Base-by-base conservation (phyloP, 1,139 yeast species). In the Yamadazyma atlantica region DNA sequence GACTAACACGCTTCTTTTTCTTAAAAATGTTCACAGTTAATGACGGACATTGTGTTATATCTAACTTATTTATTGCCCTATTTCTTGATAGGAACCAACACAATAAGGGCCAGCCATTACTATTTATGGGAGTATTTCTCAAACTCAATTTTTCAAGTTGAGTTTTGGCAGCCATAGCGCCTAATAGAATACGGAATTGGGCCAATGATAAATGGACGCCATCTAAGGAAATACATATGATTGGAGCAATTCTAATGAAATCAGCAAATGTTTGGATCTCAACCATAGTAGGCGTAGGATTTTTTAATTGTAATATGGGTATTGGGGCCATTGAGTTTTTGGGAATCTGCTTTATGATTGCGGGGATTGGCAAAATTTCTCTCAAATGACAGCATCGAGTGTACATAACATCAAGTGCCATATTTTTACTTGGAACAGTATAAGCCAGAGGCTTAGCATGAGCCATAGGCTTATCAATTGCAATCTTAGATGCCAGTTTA, bases 251-350 rank as follows among this genome's bases (percentile, higher is more conserved):
- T 37, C 90, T 68, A 24, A 84, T 67, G 49, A 84, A 85, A 55
- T 85, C 94, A 17, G 89, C 78, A 57, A 85, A 84, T 0, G 92
- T 77, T 46, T 82, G 73, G 26, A 85, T 73, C 54, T 85, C 94
- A 32, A 84, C 78, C 70, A 82, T 65, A 0, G 90, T 81, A 1
- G 94, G 94, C 24, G 75, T 66, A 3, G 92, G 89, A 46, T 85
- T 85, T 45, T 85, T 66, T 36, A 85, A 55, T 49, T 81, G 88
- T 35, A 85, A 55, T 2, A 78, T 46, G 1, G 88, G 80, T 14
- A 85, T 66, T 2, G 90, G 87, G 13, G 83, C 85, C 45, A 79
- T 72, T 0, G 86, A 75, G 1, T 85, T 86, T 38, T 77, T 70
- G 11, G 86, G 87, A 38, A 85, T 69, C 52, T 85, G 94, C 50